These are phyloP conservation scores for Candida argentea DNA, from an alignment of 805 yeast species.

Conservation along the genomic window DNA sequence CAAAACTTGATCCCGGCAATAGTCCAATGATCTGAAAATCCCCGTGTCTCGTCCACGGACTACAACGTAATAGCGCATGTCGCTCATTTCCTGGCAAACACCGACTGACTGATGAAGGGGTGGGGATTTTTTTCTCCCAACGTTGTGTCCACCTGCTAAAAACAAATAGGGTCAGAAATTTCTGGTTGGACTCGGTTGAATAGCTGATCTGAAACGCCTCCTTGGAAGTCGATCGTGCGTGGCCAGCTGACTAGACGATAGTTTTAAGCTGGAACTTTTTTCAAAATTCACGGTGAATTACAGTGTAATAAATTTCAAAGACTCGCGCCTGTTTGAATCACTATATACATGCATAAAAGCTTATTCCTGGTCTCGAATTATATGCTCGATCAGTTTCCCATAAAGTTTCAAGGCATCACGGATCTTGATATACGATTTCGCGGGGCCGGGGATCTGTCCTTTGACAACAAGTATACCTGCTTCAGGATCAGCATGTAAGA, in stretches of 20 bases:
- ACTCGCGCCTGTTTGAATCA: too few species aligned
- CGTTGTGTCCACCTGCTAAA: too few species aligned
- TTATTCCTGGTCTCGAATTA: conserved; percentile 3
- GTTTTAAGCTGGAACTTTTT: conserved; percentile 1
- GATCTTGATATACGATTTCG: conserved; percentile 60
- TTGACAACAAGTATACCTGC: conserved; percentile 74
- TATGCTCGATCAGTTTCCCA: conserved; percentile 22
- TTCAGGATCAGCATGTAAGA: conserved; percentile 71
- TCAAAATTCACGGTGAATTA: too few species aligned
- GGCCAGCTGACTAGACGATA: too few species aligned
- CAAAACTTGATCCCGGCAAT: not conserved
- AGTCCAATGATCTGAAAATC: not conserved
- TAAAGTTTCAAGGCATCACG: conserved; percentile 64
- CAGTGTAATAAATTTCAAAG: too few species aligned
- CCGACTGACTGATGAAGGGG: too few species aligned
- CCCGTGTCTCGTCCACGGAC: not conserved
- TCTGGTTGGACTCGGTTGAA: too few species aligned
- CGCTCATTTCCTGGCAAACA: too few species aligned
- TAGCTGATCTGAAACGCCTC: too few species aligned
- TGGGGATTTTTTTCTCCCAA: too few species aligned
- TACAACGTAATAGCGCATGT: not conserved
- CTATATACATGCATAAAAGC: conserved; percentile 5
- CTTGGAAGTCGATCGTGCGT: too few species aligned
- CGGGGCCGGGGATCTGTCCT: conserved; percentile 90
- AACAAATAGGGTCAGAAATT: too few species aligned